A percentile compares a stretch with the other conserved stretches of the same genome.
These are phyloP conservation scores for Termitomyces sp. DNA, from an alignment of 768 basidiomycete species.

Conservation along the genomic window DNA sequence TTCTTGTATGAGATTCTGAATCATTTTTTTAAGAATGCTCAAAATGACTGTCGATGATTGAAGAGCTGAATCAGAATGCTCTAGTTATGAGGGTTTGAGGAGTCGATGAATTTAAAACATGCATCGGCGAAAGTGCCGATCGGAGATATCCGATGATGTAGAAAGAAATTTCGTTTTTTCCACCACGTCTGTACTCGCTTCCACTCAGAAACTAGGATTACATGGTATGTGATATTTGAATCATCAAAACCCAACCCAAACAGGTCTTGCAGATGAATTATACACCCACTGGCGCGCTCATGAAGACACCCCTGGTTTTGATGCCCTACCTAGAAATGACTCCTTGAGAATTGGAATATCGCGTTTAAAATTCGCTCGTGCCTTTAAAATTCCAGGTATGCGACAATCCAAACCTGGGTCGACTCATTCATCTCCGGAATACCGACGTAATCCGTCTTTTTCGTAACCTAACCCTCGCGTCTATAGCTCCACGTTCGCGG, in stretches of 20 bases:
- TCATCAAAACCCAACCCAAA: background rate
- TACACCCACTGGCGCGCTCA: background rate
- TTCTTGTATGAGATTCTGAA: background rate
- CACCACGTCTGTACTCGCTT: background rate
- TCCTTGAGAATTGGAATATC: no score
- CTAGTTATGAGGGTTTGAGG: background rate
- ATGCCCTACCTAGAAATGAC: background rate
- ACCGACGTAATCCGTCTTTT: background rate
- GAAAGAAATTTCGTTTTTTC: background rate
- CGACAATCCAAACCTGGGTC: background rate
- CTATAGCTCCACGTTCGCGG: background rate
- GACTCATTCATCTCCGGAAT: background rate
- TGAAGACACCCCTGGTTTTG: background rate
- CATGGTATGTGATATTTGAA: no score
- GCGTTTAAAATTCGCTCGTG: background rate
- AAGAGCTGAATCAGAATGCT: background rate
- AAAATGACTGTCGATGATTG: no score
- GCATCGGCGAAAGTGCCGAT: background rate
- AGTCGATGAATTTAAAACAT: background rate
- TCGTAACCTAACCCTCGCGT: background rate
- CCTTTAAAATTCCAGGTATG: no score
- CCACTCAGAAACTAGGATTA: background rate
- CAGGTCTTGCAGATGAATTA: background rate
- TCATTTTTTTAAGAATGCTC: background rate
- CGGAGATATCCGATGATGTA: background rate